Evolutionary conservation across 164 flowering plant species (phyloP), one percentile per base, ranked within the genome.

Genomic region (Paratinospora sagittata): DNA sequence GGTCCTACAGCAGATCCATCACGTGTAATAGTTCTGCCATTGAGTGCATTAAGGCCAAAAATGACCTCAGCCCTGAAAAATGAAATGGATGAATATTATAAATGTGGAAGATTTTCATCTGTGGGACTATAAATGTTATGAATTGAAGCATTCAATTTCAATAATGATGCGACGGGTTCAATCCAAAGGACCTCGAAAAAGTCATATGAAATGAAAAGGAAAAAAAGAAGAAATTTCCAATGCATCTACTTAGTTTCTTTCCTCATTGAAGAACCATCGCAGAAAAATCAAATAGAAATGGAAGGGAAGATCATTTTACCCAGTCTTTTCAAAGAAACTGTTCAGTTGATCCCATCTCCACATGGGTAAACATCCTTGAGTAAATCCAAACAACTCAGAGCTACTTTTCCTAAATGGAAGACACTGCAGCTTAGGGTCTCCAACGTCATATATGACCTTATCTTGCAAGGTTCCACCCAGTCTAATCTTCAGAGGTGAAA

Each of bases 401-500:
- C 69, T 26, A 73, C 82, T 85, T 23, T 63, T 70, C 9, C 62
- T 68, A 75, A 94, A 89, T 37, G 79, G 86, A 21, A 37, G 26
- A 75, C 97, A 92, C 37, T 88, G 86, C 67, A 79, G 77, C 27
- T 52, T 27, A 57, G 70, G 65, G 43, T 78, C 84, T 52, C 79
- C 82, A 2, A 80, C 82, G 14, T 79, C 83, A 75, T 94, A 94
- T 63, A 82, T 74, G 63, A 94, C 84, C 77, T 87, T 88, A 70
- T 94, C 97, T 85, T 92, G 95, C 77, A 94, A 80, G 39, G 89
- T 79, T 3, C 98, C 97, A 19, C 97, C 98, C 77, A 94, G 73
- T 78, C 98, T 84, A 63, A 92, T 77, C 79, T 89, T 94, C 82
- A 94, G 74, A n/a, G 97, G 90, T 17, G 91, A 83, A 82, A 94